Percentiles rank a stretch among this genome's conserved stretches.
Evolutionary conservation across 1,139 yeast species (phyloP).

Genomic region (Taphrina communis): DNA sequence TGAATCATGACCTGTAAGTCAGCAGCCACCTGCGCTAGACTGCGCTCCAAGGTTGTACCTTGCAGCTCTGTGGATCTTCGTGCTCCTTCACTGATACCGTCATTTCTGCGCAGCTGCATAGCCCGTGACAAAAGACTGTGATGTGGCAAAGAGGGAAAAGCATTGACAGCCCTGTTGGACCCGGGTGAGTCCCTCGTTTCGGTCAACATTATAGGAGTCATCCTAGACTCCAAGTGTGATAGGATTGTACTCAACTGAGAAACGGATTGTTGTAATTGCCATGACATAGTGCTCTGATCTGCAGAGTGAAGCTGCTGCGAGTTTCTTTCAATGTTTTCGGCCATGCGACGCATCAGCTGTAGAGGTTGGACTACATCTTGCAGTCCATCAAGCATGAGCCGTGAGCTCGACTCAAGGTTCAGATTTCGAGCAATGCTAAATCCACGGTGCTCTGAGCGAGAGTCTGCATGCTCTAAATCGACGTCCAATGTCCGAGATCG

Average conservation of each 20-base stretch:
- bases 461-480: neutral
- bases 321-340: neutral
- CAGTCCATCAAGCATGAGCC: constrained; percentile 16
- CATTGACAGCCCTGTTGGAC: neutral
- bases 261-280: neutral
- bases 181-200: neutral
- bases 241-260: neutral
- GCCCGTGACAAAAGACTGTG: constrained; percentile 11
- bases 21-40: neutral
- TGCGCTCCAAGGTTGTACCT: neutral
- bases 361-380: constrained; percentile 4
- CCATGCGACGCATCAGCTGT: neutral
- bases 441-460: neutral
- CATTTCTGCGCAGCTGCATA: neutral
- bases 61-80: neutral
- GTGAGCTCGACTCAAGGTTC: constrained; percentile 13
- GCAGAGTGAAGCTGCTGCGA: neutral
- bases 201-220: too few species aligned
- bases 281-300: neutral
- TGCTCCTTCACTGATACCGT: neutral
- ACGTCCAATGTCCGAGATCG: neutral
- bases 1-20: neutral
- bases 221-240: neutral
- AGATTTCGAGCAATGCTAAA: neutral
- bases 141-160: neutral